Conservation (phyloP, 129 eudicot genomes). For the Tanacetum coccineum region DNA sequence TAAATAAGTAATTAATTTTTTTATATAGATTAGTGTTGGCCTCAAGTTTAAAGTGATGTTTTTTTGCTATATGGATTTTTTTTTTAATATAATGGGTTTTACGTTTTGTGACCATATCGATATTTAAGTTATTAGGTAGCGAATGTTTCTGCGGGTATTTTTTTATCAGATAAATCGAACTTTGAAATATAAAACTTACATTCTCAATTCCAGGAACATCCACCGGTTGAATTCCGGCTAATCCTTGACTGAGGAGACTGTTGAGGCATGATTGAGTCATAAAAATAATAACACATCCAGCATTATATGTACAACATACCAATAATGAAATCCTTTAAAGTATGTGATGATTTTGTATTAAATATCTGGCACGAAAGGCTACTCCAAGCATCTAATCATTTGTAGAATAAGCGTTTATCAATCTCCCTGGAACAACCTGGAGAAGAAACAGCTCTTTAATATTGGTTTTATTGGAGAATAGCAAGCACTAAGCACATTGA, state of each 20-base stretch:
- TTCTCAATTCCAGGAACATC: too few relatives aligned
- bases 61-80: too few relatives aligned
- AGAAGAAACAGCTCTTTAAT: neutral
- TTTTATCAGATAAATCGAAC: too few relatives aligned
- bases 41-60: too few relatives aligned
- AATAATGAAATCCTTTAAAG: neutral
- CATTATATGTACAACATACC: neutral
- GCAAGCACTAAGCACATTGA: too few relatives aligned
- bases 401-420: constrained; percentile 72
- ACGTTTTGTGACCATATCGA: too few relatives aligned
- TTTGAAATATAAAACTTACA: too few relatives aligned
- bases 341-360: neutral
- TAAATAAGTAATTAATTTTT: too few relatives aligned
- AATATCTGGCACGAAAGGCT: constrained; percentile 89
- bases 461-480: neutral
- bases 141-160: too few relatives aligned
- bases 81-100: too few relatives aligned
- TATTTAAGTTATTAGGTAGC: too few relatives aligned
- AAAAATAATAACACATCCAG: neutral
- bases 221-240: constrained; percentile 91
- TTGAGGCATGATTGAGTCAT: constrained; percentile 18
- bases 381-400: constrained; percentile 97
- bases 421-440: constrained; percentile 94
- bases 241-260: constrained; percentile 86
- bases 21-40: too few relatives aligned